Base-by-base conservation (phyloP, 148 eudicot genomes). In the Polygonum aviculare region DNA sequence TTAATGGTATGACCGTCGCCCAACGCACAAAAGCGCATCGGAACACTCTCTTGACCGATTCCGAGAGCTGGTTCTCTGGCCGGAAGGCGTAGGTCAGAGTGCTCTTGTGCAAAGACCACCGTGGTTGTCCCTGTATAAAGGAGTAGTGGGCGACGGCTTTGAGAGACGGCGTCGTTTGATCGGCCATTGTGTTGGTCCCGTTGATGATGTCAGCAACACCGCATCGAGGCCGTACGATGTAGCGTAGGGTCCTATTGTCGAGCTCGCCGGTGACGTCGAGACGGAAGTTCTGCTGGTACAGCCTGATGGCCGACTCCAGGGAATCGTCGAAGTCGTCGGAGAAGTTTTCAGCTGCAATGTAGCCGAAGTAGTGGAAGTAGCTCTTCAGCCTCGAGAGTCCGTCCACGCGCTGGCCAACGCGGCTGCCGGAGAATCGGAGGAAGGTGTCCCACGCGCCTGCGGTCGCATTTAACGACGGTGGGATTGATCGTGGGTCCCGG, bases 121-220 rank as follows among this genome's bases (percentile, higher is more conserved):
- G 72, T 15, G 78, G 78, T 5, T 1, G n/a, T 60, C 0, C 48
- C 63, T 12, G 69, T 50, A 77, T 47, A 62, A 67, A 67, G 31
- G 62, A 2, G 49, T 67, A 77, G 60, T 65, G 73, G 73, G 74
- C 39, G 3, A 69, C 74, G 44, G 79, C 69, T 14, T 33, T 15
- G 12, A 63, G 16, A n/a, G 79, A 77, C 19, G 73, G 50, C 38
- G 41, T 47, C 50, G 78, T 47, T 47, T 65, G 38, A 11, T 38
- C 16, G 14, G 41, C 67, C 79, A 82, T 79, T 33, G 74, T 57
- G 57, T 75, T 82, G 14, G 70, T 62, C 1, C 84, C 79, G 14
- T 82, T 79, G 77, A 78, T 75, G n/a, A 81, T 81, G 67, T 81
- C 84, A 35, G 84, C 72, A 40, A 35, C 72, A 2, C 81, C 84